These are phyloP conservation scores for Tuber indicum DNA, from an alignment of 495 filamentous ascomycete species.

Conservation along the genomic window DNA sequence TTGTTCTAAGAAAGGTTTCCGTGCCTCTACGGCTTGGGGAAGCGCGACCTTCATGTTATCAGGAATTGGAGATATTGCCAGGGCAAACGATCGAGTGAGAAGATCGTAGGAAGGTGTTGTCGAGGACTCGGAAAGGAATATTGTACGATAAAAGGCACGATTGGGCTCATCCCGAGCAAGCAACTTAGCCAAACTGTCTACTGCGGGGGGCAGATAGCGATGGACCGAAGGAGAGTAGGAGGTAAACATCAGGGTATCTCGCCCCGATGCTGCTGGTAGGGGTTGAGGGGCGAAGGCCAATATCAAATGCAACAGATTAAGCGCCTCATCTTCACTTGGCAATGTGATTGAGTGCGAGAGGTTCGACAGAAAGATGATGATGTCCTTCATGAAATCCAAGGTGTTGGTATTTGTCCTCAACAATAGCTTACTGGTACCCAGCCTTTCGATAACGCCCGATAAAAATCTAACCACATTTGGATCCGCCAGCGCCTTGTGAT, in stretches of 20 bases:
- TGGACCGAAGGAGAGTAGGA: conserved; percentile 73
- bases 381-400: conserved; percentile 93
- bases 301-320: conserved; percentile 79
- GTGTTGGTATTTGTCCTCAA: conserved; percentile 73
- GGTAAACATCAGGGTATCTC: conserved; percentile 64
- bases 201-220: conserved; percentile 78
- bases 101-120: conserved; percentile 64
- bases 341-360: conserved; percentile 71
- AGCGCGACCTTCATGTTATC: conserved; percentile 51
- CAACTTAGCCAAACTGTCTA: conserved; percentile 85
- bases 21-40: conserved; percentile 63
- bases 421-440: conserved; percentile 85
- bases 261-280: conserved; percentile 50
- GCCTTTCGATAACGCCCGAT: conserved; percentile 69
- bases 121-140: conserved; percentile 66
- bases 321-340: conserved; percentile 79
- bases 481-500: conserved; percentile 64
- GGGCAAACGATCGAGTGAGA: conserved; percentile 78
- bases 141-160: conserved; percentile 67
- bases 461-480: conserved; percentile 71
- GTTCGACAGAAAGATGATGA: conserved; percentile 82
- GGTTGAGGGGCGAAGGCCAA: conserved; percentile 78
- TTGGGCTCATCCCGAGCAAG: conserved; percentile 92
- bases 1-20: conserved; percentile 83
- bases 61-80: conserved; percentile 79